A percentile compares a stretch with the other conserved stretches of the same genome.
phyloP scores from a whole-genome alignment of 2,329 filamentous ascomycete species.

The Ascomycota sp. region DNA sequence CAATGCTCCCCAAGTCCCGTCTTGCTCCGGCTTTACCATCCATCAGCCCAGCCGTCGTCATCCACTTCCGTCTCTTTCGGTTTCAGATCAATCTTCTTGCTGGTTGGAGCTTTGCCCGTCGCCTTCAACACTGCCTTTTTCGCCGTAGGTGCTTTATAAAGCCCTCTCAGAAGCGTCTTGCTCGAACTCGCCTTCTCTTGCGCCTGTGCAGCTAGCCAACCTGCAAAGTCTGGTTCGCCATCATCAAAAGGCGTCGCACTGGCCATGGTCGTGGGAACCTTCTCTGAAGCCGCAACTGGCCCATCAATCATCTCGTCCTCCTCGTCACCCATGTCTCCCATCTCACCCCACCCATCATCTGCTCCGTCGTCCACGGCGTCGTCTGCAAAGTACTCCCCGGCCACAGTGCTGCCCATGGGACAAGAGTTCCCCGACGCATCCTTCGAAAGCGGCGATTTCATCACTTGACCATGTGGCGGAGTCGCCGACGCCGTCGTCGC shows the following conservation, averaged over 20 bases:
- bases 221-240: slow-evolving; percentile 85
- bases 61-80: slow-evolving; percentile 38
- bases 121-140: slow-evolving; percentile 25
- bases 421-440: slow-evolving; percentile 27
- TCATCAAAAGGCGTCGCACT: slow-evolving; percentile 48
- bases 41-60: slow-evolving; percentile 46
- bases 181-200: slow-evolving; percentile 40
- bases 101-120: slow-evolving; percentile 19
- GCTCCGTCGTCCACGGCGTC: slow-evolving; percentile 39
- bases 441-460: slow-evolving; percentile 26
- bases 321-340: slow-evolving; percentile 40
- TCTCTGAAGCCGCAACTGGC: no score
- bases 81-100: slow-evolving; percentile 51
- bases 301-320: no score
- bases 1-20: no score
- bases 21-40: no score
- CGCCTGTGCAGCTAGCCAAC: slow-evolving; percentile 78
- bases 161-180: slow-evolving; percentile 65
- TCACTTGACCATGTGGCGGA: slow-evolving; percentile 36
- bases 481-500: slow-evolving; percentile 31
- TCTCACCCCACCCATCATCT: slow-evolving; percentile 62
- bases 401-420: slow-evolving; percentile 19
- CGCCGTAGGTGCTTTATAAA: slow-evolving; percentile 36
- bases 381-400: slow-evolving; percentile 32
- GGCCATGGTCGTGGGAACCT: slow-evolving; percentile 12